Percentiles rank a stretch among this genome's conserved stretches.
Evolutionary conservation across 495 filamentous ascomycete genomes (phyloP).

Genomic region (Emericellopsis terricola): DNA sequence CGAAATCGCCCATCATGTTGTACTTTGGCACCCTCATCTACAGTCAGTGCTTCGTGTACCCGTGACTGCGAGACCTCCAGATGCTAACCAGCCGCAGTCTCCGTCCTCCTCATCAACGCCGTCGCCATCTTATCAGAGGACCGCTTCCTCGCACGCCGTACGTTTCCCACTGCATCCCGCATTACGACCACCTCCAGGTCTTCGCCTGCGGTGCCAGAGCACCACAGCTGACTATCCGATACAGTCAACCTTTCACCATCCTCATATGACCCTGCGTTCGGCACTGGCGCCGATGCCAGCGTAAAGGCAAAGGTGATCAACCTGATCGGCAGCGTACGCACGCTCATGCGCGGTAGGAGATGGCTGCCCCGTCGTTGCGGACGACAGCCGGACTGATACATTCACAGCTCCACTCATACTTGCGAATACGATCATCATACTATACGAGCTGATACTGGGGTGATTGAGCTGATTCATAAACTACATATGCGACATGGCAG

Average conservation of each 20-base stretch:
- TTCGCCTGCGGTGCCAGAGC: constrained; percentile 18
- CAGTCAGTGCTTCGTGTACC: constrained; percentile 22
- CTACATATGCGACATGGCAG: too few species aligned
- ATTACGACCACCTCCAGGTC: not conserved
- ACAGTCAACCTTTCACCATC: constrained; percentile 57
- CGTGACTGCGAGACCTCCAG: not conserved
- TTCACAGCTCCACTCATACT: constrained; percentile 74
- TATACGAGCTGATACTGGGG: constrained; percentile 77
- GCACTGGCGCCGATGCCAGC: constrained; percentile 51
- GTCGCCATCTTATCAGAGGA: constrained; percentile 95
- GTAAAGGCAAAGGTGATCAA: constrained; percentile 78
- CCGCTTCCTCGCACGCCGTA: constrained; percentile 90
- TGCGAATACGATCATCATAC: constrained; percentile 77
- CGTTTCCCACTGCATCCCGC: constrained; percentile 10
- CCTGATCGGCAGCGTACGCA: constrained; percentile 77
- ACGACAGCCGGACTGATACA: not conserved
- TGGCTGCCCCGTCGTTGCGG: not conserved
- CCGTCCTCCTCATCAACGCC: constrained; percentile 74
- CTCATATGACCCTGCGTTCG: constrained; percentile 54
- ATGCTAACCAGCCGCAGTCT: not conserved
- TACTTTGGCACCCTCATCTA: constrained; percentile 37
- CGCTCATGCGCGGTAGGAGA: constrained; percentile 80
- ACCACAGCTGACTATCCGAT: not conserved
- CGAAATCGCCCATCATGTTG: not conserved
- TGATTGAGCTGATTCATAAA: too few species aligned